phyloP scores from a whole-genome alignment of 768 basidiomycete species.

The Leccinum incarnatum region DNA sequence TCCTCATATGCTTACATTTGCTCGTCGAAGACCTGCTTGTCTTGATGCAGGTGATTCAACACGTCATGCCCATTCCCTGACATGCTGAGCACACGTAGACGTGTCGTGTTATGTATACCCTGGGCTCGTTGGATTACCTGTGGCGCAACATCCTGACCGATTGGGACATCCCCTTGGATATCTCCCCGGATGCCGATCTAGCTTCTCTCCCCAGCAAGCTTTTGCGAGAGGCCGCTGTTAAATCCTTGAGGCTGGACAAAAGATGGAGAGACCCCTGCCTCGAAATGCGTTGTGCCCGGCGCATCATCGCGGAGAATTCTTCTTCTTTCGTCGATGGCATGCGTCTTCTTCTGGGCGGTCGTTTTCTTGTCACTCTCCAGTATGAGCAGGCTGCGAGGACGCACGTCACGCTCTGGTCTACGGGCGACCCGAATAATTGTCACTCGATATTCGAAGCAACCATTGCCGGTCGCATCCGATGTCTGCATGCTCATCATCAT shows the following conservation, averaged over 20 bases:
- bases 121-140: conserved; percentile 49
- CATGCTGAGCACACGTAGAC: conserved; percentile 41
- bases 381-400: conserved; percentile 35
- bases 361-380: conserved; percentile 48
- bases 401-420: conserved; percentile 45
- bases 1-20: conserved; percentile 36
- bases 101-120: conserved; percentile 58
- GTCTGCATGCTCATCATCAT: conserved; percentile 33
- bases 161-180: conserved; percentile 40
- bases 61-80: conserved; percentile 2
- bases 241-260: conserved; percentile 46
- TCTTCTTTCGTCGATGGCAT: conserved; percentile 43
- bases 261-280: conserved; percentile 46
- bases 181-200: conserved; percentile 34
- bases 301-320: conserved; percentile 34
- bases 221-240: conserved; percentile 41
- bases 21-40: conserved; percentile 42
- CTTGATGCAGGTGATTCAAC: conserved; percentile 45
- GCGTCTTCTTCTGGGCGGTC: conserved; percentile 45
- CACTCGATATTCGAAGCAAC: conserved; percentile 30
- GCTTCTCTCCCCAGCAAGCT: conserved; percentile 37
- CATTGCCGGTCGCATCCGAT: conserved; percentile 31
- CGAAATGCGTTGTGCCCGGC: conserved; percentile 35
- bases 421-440: conserved; percentile 27
- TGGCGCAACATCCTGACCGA: conserved; percentile 45